Evolutionary conservation across 345 rosid species (phyloP).

Genomic region (Ceriops zippeliana): DNA sequence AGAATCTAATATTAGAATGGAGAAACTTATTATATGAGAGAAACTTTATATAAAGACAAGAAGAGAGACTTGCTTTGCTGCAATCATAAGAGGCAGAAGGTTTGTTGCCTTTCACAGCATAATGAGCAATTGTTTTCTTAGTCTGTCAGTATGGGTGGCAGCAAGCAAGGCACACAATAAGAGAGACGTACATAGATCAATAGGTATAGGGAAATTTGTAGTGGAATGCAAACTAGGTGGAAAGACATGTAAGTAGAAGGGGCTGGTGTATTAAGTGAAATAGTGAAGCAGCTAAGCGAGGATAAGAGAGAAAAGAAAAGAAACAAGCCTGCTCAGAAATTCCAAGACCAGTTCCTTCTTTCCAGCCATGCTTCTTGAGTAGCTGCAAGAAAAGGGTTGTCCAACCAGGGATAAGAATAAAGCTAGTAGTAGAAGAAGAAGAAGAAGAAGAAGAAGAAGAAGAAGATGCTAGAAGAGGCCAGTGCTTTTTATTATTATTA

Average conservation of each 20-base stretch:
- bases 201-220: too few species aligned
- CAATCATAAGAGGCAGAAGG: too few species aligned
- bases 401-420: neutral
- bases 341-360: conserved; percentile 92
- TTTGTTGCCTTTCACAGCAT: too few species aligned
- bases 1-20: too few species aligned
- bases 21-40: too few species aligned
- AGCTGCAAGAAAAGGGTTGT: conserved; percentile 45
- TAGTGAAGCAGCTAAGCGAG: neutral
- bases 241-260: neutral
- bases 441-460: too few species aligned
- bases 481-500: neutral
- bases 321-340: conserved; percentile 58
- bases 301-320: neutral
- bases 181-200: too few species aligned
- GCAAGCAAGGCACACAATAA: too few species aligned
- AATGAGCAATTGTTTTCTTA: too few species aligned
- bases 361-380: conserved; percentile 94
- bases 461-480: neutral
- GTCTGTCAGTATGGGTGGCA: too few species aligned
- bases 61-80: too few species aligned
- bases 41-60: too few species aligned
- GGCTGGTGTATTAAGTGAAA: neutral
- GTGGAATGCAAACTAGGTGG: neutral
- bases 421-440: neutral